Evolutionary conservation across 2,329 filamentous ascomycete species (phyloP), one percentile per base, ranked within the genome.

Genomic region (Xylaria sp.): DNA sequence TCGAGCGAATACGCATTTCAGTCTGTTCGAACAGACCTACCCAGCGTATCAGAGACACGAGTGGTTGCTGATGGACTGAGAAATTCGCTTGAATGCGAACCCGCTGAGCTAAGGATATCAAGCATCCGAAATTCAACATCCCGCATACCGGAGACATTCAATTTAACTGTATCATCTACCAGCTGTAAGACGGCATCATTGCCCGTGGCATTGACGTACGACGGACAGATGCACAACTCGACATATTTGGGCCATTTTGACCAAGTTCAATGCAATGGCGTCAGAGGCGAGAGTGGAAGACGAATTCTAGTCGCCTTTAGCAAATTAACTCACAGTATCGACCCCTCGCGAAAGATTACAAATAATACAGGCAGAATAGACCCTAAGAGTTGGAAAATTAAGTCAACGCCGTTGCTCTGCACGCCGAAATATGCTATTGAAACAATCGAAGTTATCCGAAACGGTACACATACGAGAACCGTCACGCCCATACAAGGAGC

Each of bases 1-100:
- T 65, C 63, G 2, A 55, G 28, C 9, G n/a, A 60, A 13, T 65
- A 65, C 5, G 56, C 63, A 0, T 65, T 48, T 41, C 48, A 65
- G 36, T 48, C 56, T 10, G 36, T 60, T 25, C 23, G 20, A 4
- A 60, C 36, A 13, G 7, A 55, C 8, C 8, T 55, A n/a, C 36
- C 56, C 7, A 13, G 36, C 4, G 48, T 31, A 2, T 9, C n/a
- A 48, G 48, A 54, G 46, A 59, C 62, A 13, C 23, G 46, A 36
- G 39, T 60, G 2, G 48, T 8, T 2, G 15, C 43, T 12, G 62
- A 64, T n/a, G 62, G 62, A 9, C 13, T 58, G 12, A 36, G 8
- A 4, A 64, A 23, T 9, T 64, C 62, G 1, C 31, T 64, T 9
- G 2, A 33, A 3, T 64, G 54, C 20, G 20, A 43, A 2, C 13